A percentile compares a stretch with the other conserved stretches of the same genome.
Conservation (phyloP, 1,284 basidiomycete species). For the Cystobasidiaceae sp. region DNA sequence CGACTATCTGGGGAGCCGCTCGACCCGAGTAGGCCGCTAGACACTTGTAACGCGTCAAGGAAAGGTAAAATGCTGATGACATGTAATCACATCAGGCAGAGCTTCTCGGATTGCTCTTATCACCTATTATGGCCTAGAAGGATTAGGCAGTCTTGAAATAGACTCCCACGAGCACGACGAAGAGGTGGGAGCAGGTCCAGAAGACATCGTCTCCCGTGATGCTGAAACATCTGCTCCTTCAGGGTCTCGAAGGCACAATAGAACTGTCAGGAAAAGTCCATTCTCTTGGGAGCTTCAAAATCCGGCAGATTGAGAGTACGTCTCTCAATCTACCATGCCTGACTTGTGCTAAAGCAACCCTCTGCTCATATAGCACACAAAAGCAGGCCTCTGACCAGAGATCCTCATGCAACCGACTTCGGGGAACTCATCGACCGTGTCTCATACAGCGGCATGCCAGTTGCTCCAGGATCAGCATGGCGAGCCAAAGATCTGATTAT, state of each 20-base stretch:
- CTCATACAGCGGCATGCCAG: constrained; percentile 62
- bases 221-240: constrained; percentile 26
- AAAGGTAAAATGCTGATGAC: background rate
- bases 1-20: constrained; percentile 78
- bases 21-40: constrained; percentile 54
- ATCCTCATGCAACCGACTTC: constrained; percentile 59
- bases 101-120: constrained; percentile 66
- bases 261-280: constrained; percentile 65
- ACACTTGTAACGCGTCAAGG: background rate
- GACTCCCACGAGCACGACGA: constrained; percentile 65
- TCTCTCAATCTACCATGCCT: constrained; percentile 8
- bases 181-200: constrained; percentile 55
- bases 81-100: constrained; percentile 43
- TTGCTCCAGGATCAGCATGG: constrained; percentile 68
- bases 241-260: constrained; percentile 68
- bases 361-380: constrained; percentile 53
- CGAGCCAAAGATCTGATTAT: constrained; percentile 71
- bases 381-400: constrained; percentile 55
- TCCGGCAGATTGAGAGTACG: constrained; percentile 74
- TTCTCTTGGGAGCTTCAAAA: constrained; percentile 71
- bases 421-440: constrained; percentile 63
- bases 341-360: background rate
- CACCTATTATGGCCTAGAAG: constrained; percentile 81
- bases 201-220: constrained; percentile 5
- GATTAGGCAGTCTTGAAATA: constrained; percentile 71